Base-by-base conservation (phyloP, 352 stramenopile genomes). In the Globisporangium acanthophoron region DNA sequence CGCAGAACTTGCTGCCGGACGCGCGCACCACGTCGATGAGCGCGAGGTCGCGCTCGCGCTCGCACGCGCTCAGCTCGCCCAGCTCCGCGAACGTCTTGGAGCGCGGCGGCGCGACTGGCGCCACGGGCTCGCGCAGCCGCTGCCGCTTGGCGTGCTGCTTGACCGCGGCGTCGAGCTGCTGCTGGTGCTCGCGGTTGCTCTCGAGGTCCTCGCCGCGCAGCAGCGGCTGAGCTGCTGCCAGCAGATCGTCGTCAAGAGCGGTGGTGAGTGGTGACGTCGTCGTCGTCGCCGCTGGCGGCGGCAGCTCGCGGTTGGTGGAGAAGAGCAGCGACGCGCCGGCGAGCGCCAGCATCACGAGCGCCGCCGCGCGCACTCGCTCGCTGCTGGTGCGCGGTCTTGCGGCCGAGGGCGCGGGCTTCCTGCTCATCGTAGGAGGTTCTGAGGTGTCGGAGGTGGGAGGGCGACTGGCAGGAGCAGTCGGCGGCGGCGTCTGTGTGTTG, bases 21-120 rank as follows among this genome's bases (percentile, higher is more conserved):
- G 47, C 56, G 56, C 56, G 56, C 12, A 56, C 31, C 16, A 31
- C 39, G 46, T 61, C 56, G 12, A 61, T 35, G 56, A 61, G 56
- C 39, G 47, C 40, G 4, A 54, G 48, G 0, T 31, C 56, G 37
- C 56, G 56, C 56, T 61, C 50, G 16, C 52, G 49, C 16, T 63
- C 41, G 40, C 58, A 63, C 31, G 35, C 3, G 18, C 43, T 46
- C 8, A 55, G 58, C 7, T 29, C n/a, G 3, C 39, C 33, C 13
- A 60, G 54, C 54, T 60, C 54, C 7, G 27, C 44, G 21, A 48
- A 37, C 3, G 54, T 52, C 31, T 52, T 59, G 24, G 27, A 21
- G 29, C 12, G 27, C 27, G 29, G 27, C 6, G 47, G 29, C 0
- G 27, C 47, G 1, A 52, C 27, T 8, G 47, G 27, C 47, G 24